Conservation (phyloP, 805 yeast species). For the Hanseniaspora taiwanica region DNA sequence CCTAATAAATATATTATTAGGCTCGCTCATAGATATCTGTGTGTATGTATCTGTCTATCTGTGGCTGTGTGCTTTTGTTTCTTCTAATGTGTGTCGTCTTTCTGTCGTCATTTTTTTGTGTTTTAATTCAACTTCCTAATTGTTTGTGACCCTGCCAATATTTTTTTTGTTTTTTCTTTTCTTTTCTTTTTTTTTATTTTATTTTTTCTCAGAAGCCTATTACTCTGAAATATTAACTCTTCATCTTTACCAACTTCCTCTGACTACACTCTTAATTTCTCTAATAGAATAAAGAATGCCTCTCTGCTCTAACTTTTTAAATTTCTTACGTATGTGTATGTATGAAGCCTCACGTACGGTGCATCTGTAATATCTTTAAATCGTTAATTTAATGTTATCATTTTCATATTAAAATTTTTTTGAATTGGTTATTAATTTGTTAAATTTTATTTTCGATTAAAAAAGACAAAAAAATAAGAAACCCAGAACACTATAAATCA, state of each 20-base stretch:
- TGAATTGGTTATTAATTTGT: no score
- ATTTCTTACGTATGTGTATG: no score
- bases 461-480: slow-evolving; percentile 4
- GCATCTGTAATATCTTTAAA: no score
- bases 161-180: not conserved
- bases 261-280: no score
- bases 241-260: no score
- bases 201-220: not conserved
- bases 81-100: not conserved
- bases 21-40: not conserved
- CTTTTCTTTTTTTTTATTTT: slow-evolving; percentile 1
- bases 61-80: not conserved
- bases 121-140: not conserved
- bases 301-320: no score
- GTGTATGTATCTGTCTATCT: not conserved
- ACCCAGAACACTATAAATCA: slow-evolving; percentile 16
- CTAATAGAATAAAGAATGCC: no score
- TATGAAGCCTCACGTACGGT: no score
- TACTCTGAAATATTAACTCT: not conserved
- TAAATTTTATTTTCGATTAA: no score
- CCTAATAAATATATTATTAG: not conserved
- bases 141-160: no score
- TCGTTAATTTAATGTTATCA: no score
- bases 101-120: not conserved
- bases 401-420: no score